phyloP scores from a whole-genome alignment of 768 basidiomycete species.

The Collybiopsis confluens region DNA sequence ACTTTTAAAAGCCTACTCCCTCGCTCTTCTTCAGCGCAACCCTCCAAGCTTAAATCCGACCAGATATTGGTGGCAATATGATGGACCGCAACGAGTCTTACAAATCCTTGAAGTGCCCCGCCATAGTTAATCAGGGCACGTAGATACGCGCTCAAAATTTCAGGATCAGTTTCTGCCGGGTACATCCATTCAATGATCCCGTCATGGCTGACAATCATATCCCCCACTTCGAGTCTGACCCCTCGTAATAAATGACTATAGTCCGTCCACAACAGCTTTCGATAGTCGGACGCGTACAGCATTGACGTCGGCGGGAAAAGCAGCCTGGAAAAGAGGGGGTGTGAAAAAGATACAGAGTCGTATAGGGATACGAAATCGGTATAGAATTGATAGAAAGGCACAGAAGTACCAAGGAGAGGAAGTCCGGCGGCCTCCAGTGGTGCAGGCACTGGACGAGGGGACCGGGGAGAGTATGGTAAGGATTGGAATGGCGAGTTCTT shows the following conservation, averaged over 20 bases:
- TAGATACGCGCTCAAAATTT: slow-evolving; percentile 62
- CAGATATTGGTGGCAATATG: slow-evolving; percentile 76
- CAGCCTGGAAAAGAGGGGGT: slow-evolving; percentile 69
- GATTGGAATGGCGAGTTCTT: slow-evolving; percentile 20
- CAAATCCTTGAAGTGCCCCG: slow-evolving; percentile 46
- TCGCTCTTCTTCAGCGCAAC: slow-evolving; percentile 23
- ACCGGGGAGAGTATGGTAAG: background rate
- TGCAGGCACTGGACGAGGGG: slow-evolving; percentile 10
- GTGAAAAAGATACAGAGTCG: slow-evolving; percentile 84
- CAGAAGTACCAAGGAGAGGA: slow-evolving; percentile 56
- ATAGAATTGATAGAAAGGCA: slow-evolving; percentile 93
- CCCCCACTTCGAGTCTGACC: slow-evolving; percentile 45
- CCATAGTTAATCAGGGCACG: slow-evolving; percentile 43
- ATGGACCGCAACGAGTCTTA: slow-evolving; percentile 68
- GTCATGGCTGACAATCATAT: slow-evolving; percentile 39
- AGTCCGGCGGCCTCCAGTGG: slow-evolving; percentile 50
- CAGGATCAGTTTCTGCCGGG: slow-evolving; percentile 61
- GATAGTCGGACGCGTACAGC: slow-evolving; percentile 77
- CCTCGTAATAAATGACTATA: slow-evolving; percentile 62
- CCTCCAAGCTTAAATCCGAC: slow-evolving; percentile 46
- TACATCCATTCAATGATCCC: slow-evolving; percentile 62
- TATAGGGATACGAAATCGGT: slow-evolving; percentile 90
- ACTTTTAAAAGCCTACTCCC: slow-evolving; percentile 46
- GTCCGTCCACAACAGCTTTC: slow-evolving; percentile 81
- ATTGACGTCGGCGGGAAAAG: slow-evolving; percentile 75